A percentile compares a stretch with the other conserved stretches of the same genome.
Evolutionary conservation across 2,329 filamentous ascomycete species (phyloP).

Genomic region (Colletotrichum sp.): DNA sequence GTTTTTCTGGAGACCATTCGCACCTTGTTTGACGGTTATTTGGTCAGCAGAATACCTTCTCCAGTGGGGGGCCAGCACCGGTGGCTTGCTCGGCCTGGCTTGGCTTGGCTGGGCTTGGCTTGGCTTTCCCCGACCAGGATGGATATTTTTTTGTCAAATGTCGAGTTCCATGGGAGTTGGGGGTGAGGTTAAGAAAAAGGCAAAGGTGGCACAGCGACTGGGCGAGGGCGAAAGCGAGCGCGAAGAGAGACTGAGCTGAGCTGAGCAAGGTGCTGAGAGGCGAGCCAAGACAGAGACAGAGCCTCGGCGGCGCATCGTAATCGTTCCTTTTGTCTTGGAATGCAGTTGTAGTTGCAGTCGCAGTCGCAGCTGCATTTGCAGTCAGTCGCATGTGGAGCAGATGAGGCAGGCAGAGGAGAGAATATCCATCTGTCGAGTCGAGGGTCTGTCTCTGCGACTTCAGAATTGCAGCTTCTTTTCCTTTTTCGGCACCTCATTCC

Average conservation of each 20-base stretch:
- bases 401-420: background rate
- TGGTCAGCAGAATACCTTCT: constrained; percentile 2
- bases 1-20: background rate
- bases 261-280: background rate
- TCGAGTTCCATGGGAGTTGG: background rate
- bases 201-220: background rate
- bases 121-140: background rate
- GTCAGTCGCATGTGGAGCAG: background rate
- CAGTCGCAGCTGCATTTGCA: background rate
- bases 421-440: background rate
- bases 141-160: background rate
- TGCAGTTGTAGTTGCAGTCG: background rate
- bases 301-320: background rate
- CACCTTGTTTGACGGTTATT: background rate
- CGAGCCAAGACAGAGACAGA: background rate
- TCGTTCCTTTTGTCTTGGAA: background rate
- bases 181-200: background rate
- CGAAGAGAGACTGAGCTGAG: background rate
- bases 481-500: background rate
- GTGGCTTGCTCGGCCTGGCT: constrained; percentile 4
- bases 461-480: background rate
- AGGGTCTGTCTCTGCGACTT: background rate
- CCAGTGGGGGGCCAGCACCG: background rate
- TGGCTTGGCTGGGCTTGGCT: background rate
- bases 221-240: background rate